Base-by-base conservation (phyloP, 2,329 filamentous ascomycete species). In the Trichophyton equinum region DNA sequence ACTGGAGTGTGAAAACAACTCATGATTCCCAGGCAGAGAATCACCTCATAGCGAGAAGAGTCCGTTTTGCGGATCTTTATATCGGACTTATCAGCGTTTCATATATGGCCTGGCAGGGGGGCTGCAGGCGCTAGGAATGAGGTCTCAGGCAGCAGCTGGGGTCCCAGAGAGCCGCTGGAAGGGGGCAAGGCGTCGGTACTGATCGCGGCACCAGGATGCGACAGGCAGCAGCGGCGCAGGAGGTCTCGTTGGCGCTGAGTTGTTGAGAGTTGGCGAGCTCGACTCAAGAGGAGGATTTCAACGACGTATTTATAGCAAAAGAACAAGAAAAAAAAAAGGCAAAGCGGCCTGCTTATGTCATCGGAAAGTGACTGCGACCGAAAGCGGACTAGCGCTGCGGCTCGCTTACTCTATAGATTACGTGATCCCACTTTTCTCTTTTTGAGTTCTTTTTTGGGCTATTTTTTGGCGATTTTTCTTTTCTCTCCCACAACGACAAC, bases 11-110 rank as follows among this genome's bases (percentile, higher is more conserved):
- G 62, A 27, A 55, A 27, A 62, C 58, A 53, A 63, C 51, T 62
- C 62, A 63, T 63, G 62, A 62, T 63, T 63, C 58, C 58, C 36
- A 47, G 57, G n/a, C 18, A 27, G 25, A 4, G 15, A 55, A 20
- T 55, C 51, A 55, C 51, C 51, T 55, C 51, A 55, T 55, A 55
- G 51, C 51, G 51, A 36, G 13, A 36, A 27, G 27, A 36, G 51
- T 27, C 51, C 51, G 51, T 33, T n/a, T 53, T 15, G 51, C 27
- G n/a, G 51, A 51, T 51, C 46, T 51, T 55, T 33, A 55, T 36
- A 55, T 20, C 51, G 51, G 51, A 51, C 46, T 51, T 38, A 27
- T 25, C 22, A n/a, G 11, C 20, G 46, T 30, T 51, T 51, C 46
- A 51, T 51, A 51, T 51, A 51, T 25, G 46, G 9, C 20, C 20